phyloP scores from a whole-genome alignment of 1,284 basidiomycete genomes.

The Pyrrhoderma noxium region DNA sequence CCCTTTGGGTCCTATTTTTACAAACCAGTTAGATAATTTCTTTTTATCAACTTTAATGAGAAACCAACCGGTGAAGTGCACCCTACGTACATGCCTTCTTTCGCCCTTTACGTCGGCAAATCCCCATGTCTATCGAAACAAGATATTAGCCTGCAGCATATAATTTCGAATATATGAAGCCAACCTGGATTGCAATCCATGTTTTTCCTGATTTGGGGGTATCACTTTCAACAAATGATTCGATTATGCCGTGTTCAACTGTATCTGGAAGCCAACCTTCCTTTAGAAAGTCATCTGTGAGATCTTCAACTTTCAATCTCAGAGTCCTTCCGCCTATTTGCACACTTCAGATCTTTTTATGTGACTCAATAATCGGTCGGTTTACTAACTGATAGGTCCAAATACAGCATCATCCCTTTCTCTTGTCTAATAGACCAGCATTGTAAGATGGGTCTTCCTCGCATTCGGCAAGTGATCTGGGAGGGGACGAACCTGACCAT shows the following conservation, averaged over 20 bases:
- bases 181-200: slow-evolving; percentile 53
- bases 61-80: slow-evolving; percentile 50
- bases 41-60: no score
- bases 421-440: no score
- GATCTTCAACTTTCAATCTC: slow-evolving; percentile 38
- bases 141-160: background rate
- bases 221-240: slow-evolving; percentile 44
- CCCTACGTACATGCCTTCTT: slow-evolving; percentile 52
- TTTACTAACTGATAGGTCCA: slow-evolving; percentile 47
- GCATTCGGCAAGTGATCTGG: no score
- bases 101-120: slow-evolving; percentile 53
- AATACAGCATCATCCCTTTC: slow-evolving; percentile 46
- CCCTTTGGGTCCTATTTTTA: slow-evolving; percentile 30
- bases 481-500: slow-evolving; percentile 45
- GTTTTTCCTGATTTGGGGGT: slow-evolving; percentile 43
- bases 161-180: background rate
- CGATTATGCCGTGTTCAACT: slow-evolving; percentile 41
- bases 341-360: background rate
- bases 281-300: slow-evolving; percentile 46
- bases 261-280: slow-evolving; percentile 50
- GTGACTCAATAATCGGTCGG: background rate
- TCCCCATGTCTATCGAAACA: slow-evolving; percentile 53
- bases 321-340: slow-evolving; percentile 25
- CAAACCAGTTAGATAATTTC: no score
- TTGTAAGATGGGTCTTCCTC: no score